Conservation (phyloP, 1,284 basidiomycete species). For the Malassezia yamatoensis region DNA sequence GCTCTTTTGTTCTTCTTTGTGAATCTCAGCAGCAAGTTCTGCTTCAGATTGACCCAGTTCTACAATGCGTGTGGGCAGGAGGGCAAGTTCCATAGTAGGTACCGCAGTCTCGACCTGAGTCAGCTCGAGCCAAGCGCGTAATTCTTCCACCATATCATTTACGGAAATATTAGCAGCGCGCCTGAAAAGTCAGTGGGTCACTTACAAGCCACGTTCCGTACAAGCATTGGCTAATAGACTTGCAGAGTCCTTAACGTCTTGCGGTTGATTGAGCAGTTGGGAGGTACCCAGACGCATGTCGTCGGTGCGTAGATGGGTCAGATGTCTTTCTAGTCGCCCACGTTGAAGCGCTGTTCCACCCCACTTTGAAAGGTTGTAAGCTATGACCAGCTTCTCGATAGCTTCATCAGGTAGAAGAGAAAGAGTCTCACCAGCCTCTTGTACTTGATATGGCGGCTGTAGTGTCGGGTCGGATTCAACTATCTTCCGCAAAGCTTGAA, state of each 20-base stretch:
- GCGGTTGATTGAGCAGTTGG: conserved; percentile 10
- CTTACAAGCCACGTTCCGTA: conserved; percentile 27
- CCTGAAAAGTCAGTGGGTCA: conserved; percentile 9
- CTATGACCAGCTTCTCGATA: conserved; percentile 2
- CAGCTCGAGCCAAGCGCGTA: conserved; percentile 1
- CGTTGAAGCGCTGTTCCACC: conserved; percentile 23
- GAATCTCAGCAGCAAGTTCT: conserved; percentile 13
- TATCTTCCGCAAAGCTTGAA: conserved; percentile 20
- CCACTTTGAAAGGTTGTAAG: conserved; percentile 31
- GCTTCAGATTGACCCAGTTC: conserved; percentile 11
- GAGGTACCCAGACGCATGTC: conserved; percentile 25
- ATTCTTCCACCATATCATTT: background rate
- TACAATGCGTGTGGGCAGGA: conserved; percentile 23
- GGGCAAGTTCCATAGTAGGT: conserved; percentile 11
- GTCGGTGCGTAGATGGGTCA: conserved; percentile 26
- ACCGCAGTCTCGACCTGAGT: background rate
- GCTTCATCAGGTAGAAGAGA: conserved; percentile 7
- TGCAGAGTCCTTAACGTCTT: conserved; percentile 8
- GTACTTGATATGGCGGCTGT: background rate
- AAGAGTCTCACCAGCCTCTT: conserved; percentile 2
- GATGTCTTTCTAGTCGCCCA: conserved; percentile 24
- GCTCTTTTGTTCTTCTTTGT: conserved; percentile 18
- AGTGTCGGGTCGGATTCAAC: background rate
- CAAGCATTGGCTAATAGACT: conserved; percentile 31
- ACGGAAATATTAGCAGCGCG: conserved; percentile 8